Percentiles rank a stretch among this genome's conserved stretches.
Evolutionary conservation across 495 filamentous ascomycete genomes (phyloP).

Genomic region (Melanomma pulvis-pyrius): DNA sequence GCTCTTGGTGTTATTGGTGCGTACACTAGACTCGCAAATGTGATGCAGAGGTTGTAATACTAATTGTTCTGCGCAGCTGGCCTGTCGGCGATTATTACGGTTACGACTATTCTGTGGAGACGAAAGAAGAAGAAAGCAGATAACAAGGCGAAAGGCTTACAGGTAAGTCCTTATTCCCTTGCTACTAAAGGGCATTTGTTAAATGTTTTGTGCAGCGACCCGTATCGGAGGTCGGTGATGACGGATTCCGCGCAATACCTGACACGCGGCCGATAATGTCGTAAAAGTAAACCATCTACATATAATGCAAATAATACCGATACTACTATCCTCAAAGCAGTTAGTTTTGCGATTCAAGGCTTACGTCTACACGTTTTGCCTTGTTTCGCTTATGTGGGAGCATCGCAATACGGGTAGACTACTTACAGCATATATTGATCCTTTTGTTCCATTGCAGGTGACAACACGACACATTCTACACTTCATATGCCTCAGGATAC

Average conservation of each 20-base stretch:
- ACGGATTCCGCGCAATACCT: neutral
- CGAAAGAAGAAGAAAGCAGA: constrained; percentile 2
- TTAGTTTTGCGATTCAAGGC: no score
- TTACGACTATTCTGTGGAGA: neutral
- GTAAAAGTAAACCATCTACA: no score
- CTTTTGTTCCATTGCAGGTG: no score
- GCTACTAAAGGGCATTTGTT: no score
- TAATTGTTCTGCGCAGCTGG: neutral
- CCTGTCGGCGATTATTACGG: neutral
- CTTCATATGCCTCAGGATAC: no score
- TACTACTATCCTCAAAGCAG: no score
- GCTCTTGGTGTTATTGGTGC: neutral
- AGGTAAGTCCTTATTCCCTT: neutral
- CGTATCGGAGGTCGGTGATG: neutral
- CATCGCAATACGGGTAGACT: no score
- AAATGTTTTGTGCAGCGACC: neutral
- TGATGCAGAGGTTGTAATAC: neutral
- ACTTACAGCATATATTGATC: no score
- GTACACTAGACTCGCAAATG: neutral
- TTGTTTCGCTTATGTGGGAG: no score
- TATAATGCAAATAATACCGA: no score
- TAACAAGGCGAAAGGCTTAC: neutral
- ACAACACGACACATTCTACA: no score
- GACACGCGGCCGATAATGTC: neutral
- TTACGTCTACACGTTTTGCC: no score